Base-by-base conservation (phyloP, 805 yeast species). In the Grigorovia transvaalensis region DNA sequence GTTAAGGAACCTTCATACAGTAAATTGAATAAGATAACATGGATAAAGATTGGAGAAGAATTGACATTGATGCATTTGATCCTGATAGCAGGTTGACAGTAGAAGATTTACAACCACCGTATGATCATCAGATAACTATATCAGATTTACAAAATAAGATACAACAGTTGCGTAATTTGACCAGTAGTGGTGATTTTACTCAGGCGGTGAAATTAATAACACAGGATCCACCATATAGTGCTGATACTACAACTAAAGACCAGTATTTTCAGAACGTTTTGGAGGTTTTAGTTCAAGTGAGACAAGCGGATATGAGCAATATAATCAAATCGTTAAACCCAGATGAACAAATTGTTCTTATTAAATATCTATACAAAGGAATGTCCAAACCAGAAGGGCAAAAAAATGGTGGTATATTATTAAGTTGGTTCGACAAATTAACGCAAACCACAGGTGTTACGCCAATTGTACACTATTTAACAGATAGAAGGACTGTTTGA, bases 341-440 rank as follows among this genome's bases (percentile, higher is more conserved):
- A 17, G 82, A 79, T 53, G 86, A 88, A 64, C 85, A 84, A 58
- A 91, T 87, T 59, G 81, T 78, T 1, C 77, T 93, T 62, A 74
- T 89, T 46, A 93, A 93, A 66, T 87, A 85, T 66, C 72, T 93
- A 50, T 93, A 90, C 70, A 84, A 83, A 62, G 88, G 88, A 33
- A 88, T 93, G 96, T 73, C 82, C 46, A 71, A 82, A 11, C 77
- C 82, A 33, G 82, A 80, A 58, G 90, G 93, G 11, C 87, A 88
- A 57, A 86, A 84, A 60, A 88, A 84, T 56, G 96, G 96, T 18
- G 96, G 96, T 47, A 75, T 84, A 47, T 68, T 93, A 59, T 78
- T 93, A 59, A 80, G 84, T 35, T 93, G 99, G 99, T 88, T 84
- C 65, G 97, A 91, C 59, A 89, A 88, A 70, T 79, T 91, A 18